A percentile compares a stretch with the other conserved stretches of the same genome.
phyloP scores from a whole-genome alignment of 2,329 filamentous ascomycete genomes.

The Dothideomycetes sp. region DNA sequence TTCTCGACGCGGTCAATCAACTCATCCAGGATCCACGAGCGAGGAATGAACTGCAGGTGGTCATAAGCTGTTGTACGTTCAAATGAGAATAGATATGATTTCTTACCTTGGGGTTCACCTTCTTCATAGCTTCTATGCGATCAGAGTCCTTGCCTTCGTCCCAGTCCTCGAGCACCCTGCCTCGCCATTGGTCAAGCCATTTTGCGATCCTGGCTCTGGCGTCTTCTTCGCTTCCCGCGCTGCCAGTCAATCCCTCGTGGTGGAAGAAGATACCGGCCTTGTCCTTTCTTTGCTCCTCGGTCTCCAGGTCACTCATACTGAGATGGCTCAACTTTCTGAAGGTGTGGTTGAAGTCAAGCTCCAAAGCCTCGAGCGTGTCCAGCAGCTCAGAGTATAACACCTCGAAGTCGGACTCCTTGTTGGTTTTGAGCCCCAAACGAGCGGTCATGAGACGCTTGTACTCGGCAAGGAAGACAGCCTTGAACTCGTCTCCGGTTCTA shows the following conservation, averaged over 20 bases:
- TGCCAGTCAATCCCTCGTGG: slow-evolving; percentile 53
- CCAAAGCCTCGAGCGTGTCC: slow-evolving; percentile 67
- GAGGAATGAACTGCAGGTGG: slow-evolving; percentile 57
- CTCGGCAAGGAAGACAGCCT: slow-evolving; percentile 73
- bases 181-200: slow-evolving; percentile 75
- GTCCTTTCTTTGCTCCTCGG: slow-evolving; percentile 51
- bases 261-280: slow-evolving; percentile 70
- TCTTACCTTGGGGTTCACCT: slow-evolving; percentile 67
- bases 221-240: slow-evolving; percentile 47
- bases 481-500: slow-evolving; percentile 76
- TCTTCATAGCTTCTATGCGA: slow-evolving; percentile 64
- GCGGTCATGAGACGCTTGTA: slow-evolving; percentile 78
- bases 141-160: slow-evolving; percentile 41
- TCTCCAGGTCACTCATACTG: slow-evolving; percentile 50
- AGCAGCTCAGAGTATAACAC: slow-evolving; percentile 70
- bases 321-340: slow-evolving; percentile 69
- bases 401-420: slow-evolving; percentile 66
- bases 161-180: slow-evolving; percentile 68
- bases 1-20: slow-evolving; percentile 82
- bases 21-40: slow-evolving; percentile 89
- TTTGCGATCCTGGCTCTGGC: slow-evolving; percentile 56
- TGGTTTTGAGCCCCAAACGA: slow-evolving; percentile 63
- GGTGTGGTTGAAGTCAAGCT: slow-evolving; percentile 90
- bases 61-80: not conserved
- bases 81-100: not conserved